phyloP scores from a whole-genome alignment of 306 rosid species.

The Cucurbita maxima region DNA sequence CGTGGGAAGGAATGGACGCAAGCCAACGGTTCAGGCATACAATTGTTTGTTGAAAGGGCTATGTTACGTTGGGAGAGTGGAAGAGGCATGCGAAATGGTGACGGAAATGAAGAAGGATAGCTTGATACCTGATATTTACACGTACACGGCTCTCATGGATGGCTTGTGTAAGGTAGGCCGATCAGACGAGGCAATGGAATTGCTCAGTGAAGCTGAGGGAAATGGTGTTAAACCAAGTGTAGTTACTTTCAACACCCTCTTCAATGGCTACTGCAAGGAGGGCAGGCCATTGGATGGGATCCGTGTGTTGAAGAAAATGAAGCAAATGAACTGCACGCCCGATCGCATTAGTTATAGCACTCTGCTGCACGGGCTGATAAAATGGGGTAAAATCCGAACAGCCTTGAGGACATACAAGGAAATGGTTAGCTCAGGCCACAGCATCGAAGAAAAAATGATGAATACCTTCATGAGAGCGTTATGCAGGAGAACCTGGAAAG shows the following conservation, averaged over 20 bases:
- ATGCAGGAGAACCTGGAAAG: slow-evolving; percentile 28
- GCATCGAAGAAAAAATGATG: slow-evolving; percentile 34
- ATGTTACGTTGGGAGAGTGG: slow-evolving; percentile 70
- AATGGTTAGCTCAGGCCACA: slow-evolving; percentile 40
- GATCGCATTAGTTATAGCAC: slow-evolving; percentile 49
- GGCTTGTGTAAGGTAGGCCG: slow-evolving; percentile 76
- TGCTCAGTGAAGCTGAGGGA: slow-evolving; percentile 48
- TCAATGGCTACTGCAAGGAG: slow-evolving; percentile 63
- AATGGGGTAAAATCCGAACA: slow-evolving; percentile 35
- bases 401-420: slow-evolving; percentile 35
- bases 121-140: slow-evolving; percentile 41
- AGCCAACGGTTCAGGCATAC: slow-evolving; percentile 29
- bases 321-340: slow-evolving; percentile 34
- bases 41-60: slow-evolving; percentile 77
- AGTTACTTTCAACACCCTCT: slow-evolving; percentile 44
- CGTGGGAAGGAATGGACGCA: slow-evolving; percentile 26
- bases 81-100: slow-evolving; percentile 60
- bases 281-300: slow-evolving; percentile 53
- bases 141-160: slow-evolving; percentile 60
- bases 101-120: slow-evolving; percentile 21
- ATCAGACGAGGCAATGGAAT: slow-evolving; percentile 55
- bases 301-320: slow-evolving; percentile 44
- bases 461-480: slow-evolving; percentile 43
- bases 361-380: slow-evolving; percentile 54
- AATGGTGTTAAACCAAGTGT: slow-evolving; percentile 43